Percentiles rank a stretch among this genome's conserved stretches.
Evolutionary conservation across 805 yeast species (phyloP).

Genomic region (Phaffomyces antillensis): DNA sequence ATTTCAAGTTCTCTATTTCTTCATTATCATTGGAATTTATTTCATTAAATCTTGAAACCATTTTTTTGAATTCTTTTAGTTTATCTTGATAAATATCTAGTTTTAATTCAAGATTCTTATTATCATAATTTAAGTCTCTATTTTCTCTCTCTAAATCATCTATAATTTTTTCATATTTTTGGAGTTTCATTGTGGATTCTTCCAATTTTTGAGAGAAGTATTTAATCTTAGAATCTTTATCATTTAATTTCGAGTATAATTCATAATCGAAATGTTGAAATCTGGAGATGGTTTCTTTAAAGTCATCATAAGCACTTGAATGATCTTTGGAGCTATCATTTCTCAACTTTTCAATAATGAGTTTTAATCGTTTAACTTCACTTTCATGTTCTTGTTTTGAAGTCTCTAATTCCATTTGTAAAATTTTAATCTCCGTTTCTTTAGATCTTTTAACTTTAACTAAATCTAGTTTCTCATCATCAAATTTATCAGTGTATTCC

Average conservation of each 20-base stretch:
- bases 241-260: conserved; percentile 21
- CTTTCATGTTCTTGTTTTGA: conserved; percentile 29
- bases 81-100: conserved; percentile 27
- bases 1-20: conserved; percentile 9
- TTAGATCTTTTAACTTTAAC: conserved; percentile 29
- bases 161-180: conserved; percentile 24
- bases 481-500: conserved; percentile 25
- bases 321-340: not conserved
- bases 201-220: conserved; percentile 18
- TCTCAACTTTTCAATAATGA: conserved; percentile 12
- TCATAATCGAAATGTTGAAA: conserved; percentile 16
- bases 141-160: conserved; percentile 27
- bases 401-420: conserved; percentile 33
- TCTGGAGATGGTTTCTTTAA: not conserved
- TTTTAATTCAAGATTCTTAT: conserved; percentile 25
- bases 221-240: conserved; percentile 19
- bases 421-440: conserved; percentile 31
- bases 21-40: conserved; percentile 5
- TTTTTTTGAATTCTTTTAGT: conserved; percentile 22
- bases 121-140: conserved; percentile 25
- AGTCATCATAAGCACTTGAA: not conserved
- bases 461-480: conserved; percentile 30
- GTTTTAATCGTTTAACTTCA: conserved; percentile 30
- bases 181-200: conserved; percentile 21
- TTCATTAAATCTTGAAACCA: conserved; percentile 12